Evolutionary conservation across 1,139 yeast genomes (phyloP).

Genomic region (Blastobotrys petasosporus): DNA sequence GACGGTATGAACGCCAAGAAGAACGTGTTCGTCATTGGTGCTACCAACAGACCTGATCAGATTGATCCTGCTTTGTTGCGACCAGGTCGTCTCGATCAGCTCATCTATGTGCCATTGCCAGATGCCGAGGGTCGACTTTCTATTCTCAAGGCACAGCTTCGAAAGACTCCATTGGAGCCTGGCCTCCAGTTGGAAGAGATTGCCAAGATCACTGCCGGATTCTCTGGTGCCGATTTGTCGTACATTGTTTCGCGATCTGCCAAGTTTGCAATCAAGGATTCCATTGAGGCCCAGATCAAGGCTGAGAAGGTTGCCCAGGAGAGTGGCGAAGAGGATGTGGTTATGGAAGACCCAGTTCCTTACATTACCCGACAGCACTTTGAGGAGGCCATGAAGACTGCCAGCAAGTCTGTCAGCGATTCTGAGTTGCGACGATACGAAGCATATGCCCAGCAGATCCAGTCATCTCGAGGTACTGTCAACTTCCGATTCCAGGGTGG

Average conservation of each 20-base stretch:
- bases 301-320: constrained; percentile 43
- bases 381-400: constrained; percentile 99
- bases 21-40: constrained; percentile 98
- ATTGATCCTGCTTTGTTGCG: constrained; percentile 97
- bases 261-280: constrained; percentile 95
- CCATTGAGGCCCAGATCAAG: constrained; percentile 70
- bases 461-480: constrained; percentile 83
- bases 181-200: constrained; percentile 83
- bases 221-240: constrained; percentile 97
- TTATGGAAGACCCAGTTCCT: constrained; percentile 87
- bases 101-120: constrained; percentile 97
- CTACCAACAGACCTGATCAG: constrained; percentile 98
- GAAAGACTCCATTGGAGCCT: constrained; percentile 98
- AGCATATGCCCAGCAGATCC: constrained; percentile 95
- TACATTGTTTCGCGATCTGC: constrained; percentile 98
- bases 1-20: constrained; percentile 99
- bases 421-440: constrained; percentile 98
- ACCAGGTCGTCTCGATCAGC: constrained; percentile 98
- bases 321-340: constrained; percentile 48
- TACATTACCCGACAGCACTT: constrained; percentile 87
- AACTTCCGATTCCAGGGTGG: constrained; percentile 37
- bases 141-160: constrained; percentile 88
- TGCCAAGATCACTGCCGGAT: constrained; percentile 90
- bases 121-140: constrained; percentile 92
- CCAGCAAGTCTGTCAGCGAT: constrained; percentile 94